Percentiles rank a stretch among this genome's conserved stretches.
Evolutionary conservation across 306 rosid genomes (phyloP).

Genomic region (Castanea mollissima): DNA sequence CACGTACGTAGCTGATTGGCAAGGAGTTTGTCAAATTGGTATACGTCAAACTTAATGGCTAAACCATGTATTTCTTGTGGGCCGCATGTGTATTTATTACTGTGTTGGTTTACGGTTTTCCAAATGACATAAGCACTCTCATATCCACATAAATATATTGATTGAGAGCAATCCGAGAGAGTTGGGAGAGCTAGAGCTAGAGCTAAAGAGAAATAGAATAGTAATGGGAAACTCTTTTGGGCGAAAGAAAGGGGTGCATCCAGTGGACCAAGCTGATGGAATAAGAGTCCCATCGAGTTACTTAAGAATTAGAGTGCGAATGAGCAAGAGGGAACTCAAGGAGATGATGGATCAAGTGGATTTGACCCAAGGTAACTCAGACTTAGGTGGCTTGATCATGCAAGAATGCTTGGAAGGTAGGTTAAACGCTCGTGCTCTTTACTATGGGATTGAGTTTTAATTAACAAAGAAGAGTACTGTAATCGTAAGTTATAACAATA

Average conservation of each 20-base stretch:
- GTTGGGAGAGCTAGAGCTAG: not conserved
- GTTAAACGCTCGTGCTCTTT: conserved; percentile 26
- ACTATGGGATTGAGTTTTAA: not conserved
- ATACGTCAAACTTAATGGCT: conserved; percentile 13
- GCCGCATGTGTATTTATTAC: conserved; percentile 22
- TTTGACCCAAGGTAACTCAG: conserved; percentile 11
- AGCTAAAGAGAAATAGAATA: no score
- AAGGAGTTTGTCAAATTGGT: not conserved
- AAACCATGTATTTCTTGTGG: not conserved
- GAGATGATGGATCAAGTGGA: conserved; percentile 36
- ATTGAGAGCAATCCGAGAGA: not conserved
- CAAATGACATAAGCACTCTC: not conserved
- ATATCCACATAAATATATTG: not conserved
- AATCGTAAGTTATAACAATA: no score
- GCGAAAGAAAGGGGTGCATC: conserved; percentile 14
- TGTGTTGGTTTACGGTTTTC: not conserved
- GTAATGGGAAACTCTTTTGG: conserved; percentile 42
- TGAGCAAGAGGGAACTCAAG: conserved; percentile 28
- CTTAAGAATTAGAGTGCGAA: conserved; percentile 37
- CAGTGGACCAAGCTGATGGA: not conserved
- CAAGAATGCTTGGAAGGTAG: conserved; percentile 38
- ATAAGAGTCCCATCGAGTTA: not conserved
- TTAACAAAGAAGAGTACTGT: no score
- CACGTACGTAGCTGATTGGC: not conserved
- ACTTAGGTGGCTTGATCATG: conserved; percentile 33